Conservation (phyloP, 495 filamentous ascomycete genomes). For the Sphaerosporella brunnea region DNA sequence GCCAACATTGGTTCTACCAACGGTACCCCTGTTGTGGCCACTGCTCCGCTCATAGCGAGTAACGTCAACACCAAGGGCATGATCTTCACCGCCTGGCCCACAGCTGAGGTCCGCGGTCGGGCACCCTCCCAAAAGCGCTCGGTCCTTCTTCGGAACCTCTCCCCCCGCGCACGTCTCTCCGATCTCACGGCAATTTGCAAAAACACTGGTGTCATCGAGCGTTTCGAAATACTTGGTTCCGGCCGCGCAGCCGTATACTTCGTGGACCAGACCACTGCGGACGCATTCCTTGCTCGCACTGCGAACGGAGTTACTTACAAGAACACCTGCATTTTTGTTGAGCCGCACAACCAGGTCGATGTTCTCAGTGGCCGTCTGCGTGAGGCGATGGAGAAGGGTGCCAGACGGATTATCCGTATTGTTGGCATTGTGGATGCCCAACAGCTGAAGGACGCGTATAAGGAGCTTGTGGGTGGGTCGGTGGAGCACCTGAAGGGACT, state of each 20-base stretch:
- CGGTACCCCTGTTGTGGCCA: too few relatives aligned
- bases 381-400: not conserved
- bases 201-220: not conserved
- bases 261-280: not conserved
- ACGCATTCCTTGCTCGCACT: conserved; percentile 1
- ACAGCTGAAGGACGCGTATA: not conserved
- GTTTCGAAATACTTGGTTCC: not conserved
- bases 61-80: not conserved
- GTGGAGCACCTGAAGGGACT: not conserved
- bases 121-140: not conserved
- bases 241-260: not conserved
- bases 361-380: not conserved
- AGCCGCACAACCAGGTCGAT: not conserved
- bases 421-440: not conserved
- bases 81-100: not conserved
- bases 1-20: too few relatives aligned
- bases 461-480: not conserved
- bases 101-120: not conserved
- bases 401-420: not conserved
- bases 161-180: not conserved
- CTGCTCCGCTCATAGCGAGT: not conserved
- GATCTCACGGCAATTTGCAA: not conserved
- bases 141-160: not conserved
- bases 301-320: not conserved
- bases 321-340: not conserved